Evolutionary conservation across 1,284 basidiomycete genomes (phyloP).

Genomic region (Fistulinella cinereoalba): DNA sequence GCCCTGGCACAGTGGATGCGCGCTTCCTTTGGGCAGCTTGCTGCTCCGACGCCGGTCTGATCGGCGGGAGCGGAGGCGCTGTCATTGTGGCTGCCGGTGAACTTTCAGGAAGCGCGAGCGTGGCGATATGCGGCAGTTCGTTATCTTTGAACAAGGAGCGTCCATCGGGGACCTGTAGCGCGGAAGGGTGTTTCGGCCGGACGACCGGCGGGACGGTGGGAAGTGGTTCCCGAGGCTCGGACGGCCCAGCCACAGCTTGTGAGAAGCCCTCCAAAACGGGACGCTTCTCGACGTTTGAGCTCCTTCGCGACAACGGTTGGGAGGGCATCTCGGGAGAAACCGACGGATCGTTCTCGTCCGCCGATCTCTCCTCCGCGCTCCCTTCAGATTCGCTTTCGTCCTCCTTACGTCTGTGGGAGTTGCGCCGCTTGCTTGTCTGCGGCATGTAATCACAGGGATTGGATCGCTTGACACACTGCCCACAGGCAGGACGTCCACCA

Average conservation of each 20-base stretch:
- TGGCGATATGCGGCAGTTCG: constrained; percentile 69
- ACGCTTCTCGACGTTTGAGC: constrained; percentile 56
- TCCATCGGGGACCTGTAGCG: constrained; percentile 27
- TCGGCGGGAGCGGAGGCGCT: constrained; percentile 56
- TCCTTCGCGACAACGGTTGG: constrained; percentile 55
- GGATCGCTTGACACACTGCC: constrained; percentile 72
- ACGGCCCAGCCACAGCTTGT: constrained; percentile 31
- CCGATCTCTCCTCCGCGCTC: constrained; percentile 56
- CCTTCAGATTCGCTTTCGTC: constrained; percentile 66
- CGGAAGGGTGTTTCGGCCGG: constrained; percentile 32
- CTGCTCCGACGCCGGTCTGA: constrained; percentile 59
- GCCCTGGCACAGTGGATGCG: constrained; percentile 64
- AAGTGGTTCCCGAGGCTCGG: constrained; percentile 35
- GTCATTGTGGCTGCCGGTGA: constrained; percentile 56
- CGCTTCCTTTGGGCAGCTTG: constrained; percentile 62
- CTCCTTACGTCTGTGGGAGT: constrained; percentile 52
- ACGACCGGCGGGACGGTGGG: constrained; percentile 23
- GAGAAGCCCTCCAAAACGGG: constrained; percentile 33
- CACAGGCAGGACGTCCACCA: constrained; percentile 73
- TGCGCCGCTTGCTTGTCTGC: constrained; percentile 65
- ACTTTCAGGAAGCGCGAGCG: constrained; percentile 54
- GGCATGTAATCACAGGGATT: constrained; percentile 76
- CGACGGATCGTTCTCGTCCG: constrained; percentile 58
- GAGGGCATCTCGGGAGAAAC: constrained; percentile 60
- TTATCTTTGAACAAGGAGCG: constrained; percentile 52